A percentile compares a stretch with the other conserved stretches of the same genome.
Conservation (phyloP, 1,284 basidiomycete species). For the Cryptococcus hybrid region DNA sequence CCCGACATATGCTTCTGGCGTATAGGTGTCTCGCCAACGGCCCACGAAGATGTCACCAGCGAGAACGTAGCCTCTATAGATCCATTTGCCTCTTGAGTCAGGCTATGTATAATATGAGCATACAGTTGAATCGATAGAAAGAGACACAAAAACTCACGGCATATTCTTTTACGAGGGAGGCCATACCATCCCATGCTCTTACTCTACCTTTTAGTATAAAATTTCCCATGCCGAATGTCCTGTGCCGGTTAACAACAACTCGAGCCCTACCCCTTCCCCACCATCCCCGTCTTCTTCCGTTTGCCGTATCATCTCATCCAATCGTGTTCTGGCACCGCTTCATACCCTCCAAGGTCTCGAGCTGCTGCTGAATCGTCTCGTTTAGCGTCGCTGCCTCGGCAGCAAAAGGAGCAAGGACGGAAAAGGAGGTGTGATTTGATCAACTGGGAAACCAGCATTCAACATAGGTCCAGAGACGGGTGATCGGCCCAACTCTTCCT, state of each 20-base stretch:
- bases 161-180: conserved; percentile 55
- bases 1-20: conserved; percentile 46
- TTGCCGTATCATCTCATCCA: conserved; percentile 21
- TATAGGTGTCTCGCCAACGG: conserved; percentile 50
- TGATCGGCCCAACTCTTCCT: conserved; percentile 1
- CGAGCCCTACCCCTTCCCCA: conserved; percentile 38
- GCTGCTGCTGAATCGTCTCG: conserved; percentile 38
- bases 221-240: conserved; percentile 54
- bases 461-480: conserved; percentile 35
- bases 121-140: not conserved
- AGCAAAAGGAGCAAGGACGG: conserved; percentile 22
- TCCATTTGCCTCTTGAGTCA: conserved; percentile 54
- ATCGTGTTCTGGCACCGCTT: conserved; percentile 29
- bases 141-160: conserved; percentile 34
- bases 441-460: conserved; percentile 46
- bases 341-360: conserved; percentile 40
- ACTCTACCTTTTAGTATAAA: conserved; percentile 55
- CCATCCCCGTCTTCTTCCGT: conserved; percentile 10
- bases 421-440: conserved; percentile 21
- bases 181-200: conserved; percentile 55
- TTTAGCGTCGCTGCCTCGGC: conserved; percentile 39
- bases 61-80: conserved; percentile 54
- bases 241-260: conserved; percentile 52
- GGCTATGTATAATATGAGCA: conserved; percentile 27
- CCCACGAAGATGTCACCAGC: conserved; percentile 46